Evolutionary conservation across 176 grass and related monocot species (phyloP), one percentile per base, ranked within the genome.

Genomic region (Oryza brachyantha): DNA sequence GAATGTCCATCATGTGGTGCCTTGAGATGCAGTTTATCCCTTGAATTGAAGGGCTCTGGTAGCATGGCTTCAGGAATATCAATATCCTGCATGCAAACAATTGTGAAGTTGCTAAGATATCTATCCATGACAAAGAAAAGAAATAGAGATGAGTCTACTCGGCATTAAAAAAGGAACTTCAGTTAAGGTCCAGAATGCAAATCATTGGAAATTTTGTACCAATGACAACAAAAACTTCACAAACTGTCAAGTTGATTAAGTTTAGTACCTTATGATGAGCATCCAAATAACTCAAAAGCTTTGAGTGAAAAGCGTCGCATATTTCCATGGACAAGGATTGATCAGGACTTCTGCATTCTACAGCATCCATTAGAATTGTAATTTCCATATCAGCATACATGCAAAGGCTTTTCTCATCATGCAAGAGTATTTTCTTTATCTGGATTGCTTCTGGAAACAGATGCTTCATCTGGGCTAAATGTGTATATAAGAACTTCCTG

Each of bases 341-440:
- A 26, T 81, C 58, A 48, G 82, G 22, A 65, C 80, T 78, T 28
- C 66, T 80, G 36, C 77, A 70, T 48, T 89, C 82, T 43, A 89
- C 73, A 40, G 60, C 67, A 57, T 95, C 90, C 67, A 75, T 89
- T n/a, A 72, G n/a, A 81, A 99, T 75, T 65, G 83, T 79, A 74
- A 99, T 89, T 79, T 95, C 86, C 85, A 99, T 89, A 77, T 99
- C 96, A 82, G 88, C 81, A 93, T 85, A 86, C 83, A 99, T 91
- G 82, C 86, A 83, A 75, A 89, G 70, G 55, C 75, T 95, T 77
- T 93, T 86, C 76, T 87, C 86, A 81, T 95, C 90, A 76, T 93
- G 90, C 68, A 92, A 32, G 7, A 93, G 85, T 77, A 99, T 86
- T 81, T 84, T 95, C 10, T 93, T 91, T 71, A 95, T 91, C 73